Evolutionary conservation across 768 basidiomycete species (phyloP).

Genomic region (Amanita molliuscula): DNA sequence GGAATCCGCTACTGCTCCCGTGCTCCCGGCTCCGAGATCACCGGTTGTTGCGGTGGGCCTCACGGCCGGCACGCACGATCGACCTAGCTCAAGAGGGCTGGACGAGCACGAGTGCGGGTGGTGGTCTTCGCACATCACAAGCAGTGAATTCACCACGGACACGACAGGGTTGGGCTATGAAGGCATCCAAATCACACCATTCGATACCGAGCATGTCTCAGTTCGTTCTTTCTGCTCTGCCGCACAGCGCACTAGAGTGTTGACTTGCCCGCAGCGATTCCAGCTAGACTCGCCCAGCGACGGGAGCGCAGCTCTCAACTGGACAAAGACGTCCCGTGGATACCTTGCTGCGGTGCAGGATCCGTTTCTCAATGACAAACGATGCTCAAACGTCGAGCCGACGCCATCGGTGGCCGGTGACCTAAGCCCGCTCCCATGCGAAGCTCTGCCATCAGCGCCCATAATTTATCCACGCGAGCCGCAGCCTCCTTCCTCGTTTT

Average conservation of each 20-base stretch:
- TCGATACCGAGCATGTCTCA: background rate
- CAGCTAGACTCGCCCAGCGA: background rate
- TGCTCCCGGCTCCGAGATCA: background rate
- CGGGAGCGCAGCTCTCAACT: background rate
- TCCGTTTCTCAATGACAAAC: constrained; percentile 1
- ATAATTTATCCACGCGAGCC: background rate
- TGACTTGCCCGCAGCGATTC: constrained; percentile 1
- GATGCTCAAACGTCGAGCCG: background rate
- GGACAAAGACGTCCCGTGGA: constrained; percentile 4
- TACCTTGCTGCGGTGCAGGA: constrained; percentile 1
- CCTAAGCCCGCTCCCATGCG: background rate
- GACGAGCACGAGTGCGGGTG: constrained; percentile 1
- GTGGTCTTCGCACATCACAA: background rate
- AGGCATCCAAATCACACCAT: background rate
- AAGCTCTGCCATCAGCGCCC: background rate
- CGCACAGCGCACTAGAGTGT: background rate
- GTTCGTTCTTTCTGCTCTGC: background rate
- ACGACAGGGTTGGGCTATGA: constrained; percentile 1
- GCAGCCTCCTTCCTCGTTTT: constrained; percentile 1
- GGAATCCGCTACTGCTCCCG: background rate
- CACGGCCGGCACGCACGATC: background rate
- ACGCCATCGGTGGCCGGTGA: background rate
- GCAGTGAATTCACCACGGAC: background rate
- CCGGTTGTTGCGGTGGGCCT: background rate
- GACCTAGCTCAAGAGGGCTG: background rate